Conservation (phyloP, 768 basidiomycete genomes). For the Rhodosporidiobolus sp. region DNA sequence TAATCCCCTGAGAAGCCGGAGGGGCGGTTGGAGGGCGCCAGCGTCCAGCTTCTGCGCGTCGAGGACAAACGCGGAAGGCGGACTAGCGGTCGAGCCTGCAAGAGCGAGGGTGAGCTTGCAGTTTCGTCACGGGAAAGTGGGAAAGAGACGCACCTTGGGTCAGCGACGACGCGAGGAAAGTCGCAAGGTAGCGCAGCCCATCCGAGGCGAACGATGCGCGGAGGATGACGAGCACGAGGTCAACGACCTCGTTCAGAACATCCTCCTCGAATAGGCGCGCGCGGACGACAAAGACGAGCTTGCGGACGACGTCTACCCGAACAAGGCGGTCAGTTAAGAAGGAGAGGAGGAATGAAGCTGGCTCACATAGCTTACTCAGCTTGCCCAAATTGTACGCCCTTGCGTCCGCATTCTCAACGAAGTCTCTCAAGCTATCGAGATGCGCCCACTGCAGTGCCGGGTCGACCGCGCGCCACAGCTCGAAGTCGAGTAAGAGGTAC, state of each 20-base stretch:
- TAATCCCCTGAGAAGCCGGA: neutral
- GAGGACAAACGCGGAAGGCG: neutral
- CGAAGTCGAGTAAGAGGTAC: constrained; percentile 80
- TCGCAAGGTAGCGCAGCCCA: constrained; percentile 76
- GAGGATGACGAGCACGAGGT: constrained; percentile 62
- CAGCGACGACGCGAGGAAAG: constrained; percentile 77
- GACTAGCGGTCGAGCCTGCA: neutral
- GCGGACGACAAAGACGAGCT: constrained; percentile 75
- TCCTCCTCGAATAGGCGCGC: constrained; percentile 69
- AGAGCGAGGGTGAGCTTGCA: neutral
- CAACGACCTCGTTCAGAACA: constrained; percentile 56
- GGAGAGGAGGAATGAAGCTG: too few species aligned
- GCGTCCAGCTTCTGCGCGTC: neutral
- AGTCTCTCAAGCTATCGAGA: constrained; percentile 73
- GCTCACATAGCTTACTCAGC: constrained; percentile 61
- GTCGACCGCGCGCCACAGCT: constrained; percentile 74
- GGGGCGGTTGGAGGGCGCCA: neutral
- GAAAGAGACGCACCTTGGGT: constrained; percentile 57
- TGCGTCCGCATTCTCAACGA: constrained; percentile 69
- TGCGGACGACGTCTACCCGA: constrained; percentile 57
- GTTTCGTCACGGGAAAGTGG: neutral
- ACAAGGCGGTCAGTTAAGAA: neutral
- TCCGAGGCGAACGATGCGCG: constrained; percentile 68
- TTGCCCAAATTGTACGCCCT: constrained; percentile 72
- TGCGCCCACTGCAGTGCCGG: constrained; percentile 73